Base-by-base conservation (phyloP, 2,329 filamentous ascomycete genomes). In the Xylariaceae sp. region DNA sequence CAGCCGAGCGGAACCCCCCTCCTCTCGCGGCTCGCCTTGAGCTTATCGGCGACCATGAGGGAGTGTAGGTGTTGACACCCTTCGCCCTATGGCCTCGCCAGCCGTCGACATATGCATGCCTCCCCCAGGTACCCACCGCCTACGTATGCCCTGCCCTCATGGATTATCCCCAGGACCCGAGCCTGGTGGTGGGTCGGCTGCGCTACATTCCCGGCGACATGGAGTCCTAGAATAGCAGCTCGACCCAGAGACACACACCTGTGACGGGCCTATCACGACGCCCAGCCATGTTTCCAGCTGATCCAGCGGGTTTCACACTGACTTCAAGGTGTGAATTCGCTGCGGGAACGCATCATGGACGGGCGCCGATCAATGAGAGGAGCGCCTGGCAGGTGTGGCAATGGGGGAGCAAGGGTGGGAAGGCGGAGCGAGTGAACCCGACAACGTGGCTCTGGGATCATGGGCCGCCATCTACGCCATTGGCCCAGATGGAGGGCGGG, bases 361-460 rank as follows among this genome's bases (percentile, higher is more conserved):
- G 45, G 13, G 12, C 22, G 16, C 16, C 36, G 43, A 29, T 29
- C 26, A 53, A 18, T 19, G 47, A 36, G 37, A 49, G 40, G 29
- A 36, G 37, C 4, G 5, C 10, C 34, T 37, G 12, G 34, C n/a
- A n/a, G n/a, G n/a, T n/a, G n/a, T n/a, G n/a, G n/a, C n/a, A n/a
- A n/a, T n/a, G n/a, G n/a, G n/a, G n/a, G n/a, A n/a, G 26, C 36
- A 19, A 47, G 47, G 44, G 56, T 55, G 53, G 39, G 26, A 26
- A 8, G 26, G 26, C 26, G 26, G 26, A 10, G 51, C 26, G 44
- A 47, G 29, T 29, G 47, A 54, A 58, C 53, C 56, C 56, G 56
- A 58, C 56, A 58, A 49, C 50, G 56, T 56, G 56, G 56, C 39
- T 54, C 53, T 44, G 56, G 56, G 56, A 56, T 53, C 47, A 30